A percentile compares a stretch with the other conserved stretches of the same genome.
Evolutionary conservation across 2,329 filamentous ascomycete genomes (phyloP).

Genomic region (Canariomyces notabilis): DNA sequence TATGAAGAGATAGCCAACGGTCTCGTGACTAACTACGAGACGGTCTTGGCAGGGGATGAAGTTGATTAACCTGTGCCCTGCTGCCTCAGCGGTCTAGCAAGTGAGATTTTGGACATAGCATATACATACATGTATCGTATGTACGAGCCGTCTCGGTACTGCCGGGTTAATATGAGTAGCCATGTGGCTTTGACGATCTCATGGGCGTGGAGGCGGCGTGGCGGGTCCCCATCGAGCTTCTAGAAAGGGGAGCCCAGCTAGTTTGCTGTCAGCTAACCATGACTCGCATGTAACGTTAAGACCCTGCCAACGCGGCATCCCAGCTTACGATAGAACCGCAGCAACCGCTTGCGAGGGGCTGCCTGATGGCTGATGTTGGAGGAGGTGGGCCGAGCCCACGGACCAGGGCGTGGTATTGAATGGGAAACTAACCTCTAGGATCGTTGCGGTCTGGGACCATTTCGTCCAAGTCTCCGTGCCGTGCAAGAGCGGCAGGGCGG

Average conservation of each 20-base stretch:
- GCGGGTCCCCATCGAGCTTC: background rate
- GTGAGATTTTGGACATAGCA: background rate
- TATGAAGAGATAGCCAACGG: background rate
- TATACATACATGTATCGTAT: too few relatives aligned
- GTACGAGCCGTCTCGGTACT: background rate
- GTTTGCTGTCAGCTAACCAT: too few relatives aligned
- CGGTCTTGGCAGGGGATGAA: constrained; percentile 7
- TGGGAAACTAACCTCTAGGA: background rate
- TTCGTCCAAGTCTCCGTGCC: background rate
- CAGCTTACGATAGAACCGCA: too few relatives aligned
- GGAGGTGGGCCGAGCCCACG: too few relatives aligned
- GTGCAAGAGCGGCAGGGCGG: background rate
- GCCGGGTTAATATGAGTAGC: background rate
- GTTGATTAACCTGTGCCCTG: too few relatives aligned
- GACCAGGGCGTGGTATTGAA: too few relatives aligned
- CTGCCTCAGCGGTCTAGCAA: background rate
- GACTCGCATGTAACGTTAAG: too few relatives aligned
- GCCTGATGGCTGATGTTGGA: too few relatives aligned
- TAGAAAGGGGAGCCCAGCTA: too few relatives aligned
- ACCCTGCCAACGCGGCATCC: too few relatives aligned
- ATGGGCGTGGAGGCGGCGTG: background rate
- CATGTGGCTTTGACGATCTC: background rate
- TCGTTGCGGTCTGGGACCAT: constrained; percentile 1
- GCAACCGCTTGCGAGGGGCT: too few relatives aligned
- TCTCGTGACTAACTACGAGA: constrained; percentile 6